These are phyloP conservation scores for Geotrichum aggregatum DNA, from an alignment of 1,139 yeast genomes.

Conservation along the genomic window DNA sequence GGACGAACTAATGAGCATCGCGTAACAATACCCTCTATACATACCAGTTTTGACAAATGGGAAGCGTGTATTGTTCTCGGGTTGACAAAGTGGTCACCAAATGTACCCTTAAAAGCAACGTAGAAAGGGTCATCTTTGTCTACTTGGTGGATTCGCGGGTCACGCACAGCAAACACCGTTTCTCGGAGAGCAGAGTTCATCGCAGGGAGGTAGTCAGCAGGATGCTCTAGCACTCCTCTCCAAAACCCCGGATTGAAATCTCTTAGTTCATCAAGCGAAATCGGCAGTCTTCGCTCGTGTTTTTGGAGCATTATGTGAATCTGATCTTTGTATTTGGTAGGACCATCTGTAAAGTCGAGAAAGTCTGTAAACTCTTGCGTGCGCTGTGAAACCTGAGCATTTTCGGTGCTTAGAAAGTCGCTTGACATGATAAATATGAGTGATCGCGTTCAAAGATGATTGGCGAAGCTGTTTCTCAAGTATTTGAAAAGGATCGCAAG, in stretches of 20 bases:
- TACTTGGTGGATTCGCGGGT: conserved; percentile 43
- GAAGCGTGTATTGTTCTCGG: conserved; percentile 82
- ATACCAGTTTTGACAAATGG: conserved; percentile 74
- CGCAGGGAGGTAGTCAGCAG: conserved; percentile 86
- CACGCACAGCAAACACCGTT: conserved; percentile 50
- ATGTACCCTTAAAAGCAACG: conserved; percentile 83
- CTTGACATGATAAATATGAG: conserved; percentile 9
- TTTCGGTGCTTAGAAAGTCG: conserved; percentile 13
- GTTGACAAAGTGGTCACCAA: conserved; percentile 81
- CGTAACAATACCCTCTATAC: conserved; percentile 94
- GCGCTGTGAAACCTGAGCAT: conserved; percentile 48
- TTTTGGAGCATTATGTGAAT: conserved; percentile 68
- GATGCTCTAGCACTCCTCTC: conserved; percentile 67
- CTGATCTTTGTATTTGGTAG: conserved; percentile 60
- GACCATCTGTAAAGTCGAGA: conserved; percentile 52
- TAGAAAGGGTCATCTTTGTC: conserved; percentile 66
- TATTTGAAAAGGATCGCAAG: conserved; percentile 1
- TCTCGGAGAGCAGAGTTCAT: conserved; percentile 84
- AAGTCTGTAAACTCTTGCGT: conserved; percentile 87
- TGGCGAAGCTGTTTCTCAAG: too few species aligned
- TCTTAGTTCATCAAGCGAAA: conserved; percentile 82
- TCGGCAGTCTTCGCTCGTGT: conserved; percentile 62
- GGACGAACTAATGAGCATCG: conserved; percentile 91
- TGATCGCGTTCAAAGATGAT: neutral
- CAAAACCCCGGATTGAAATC: conserved; percentile 79